Base-by-base conservation (phyloP, 441 rosid genomes). In the Theobroma grandiflorum region DNA sequence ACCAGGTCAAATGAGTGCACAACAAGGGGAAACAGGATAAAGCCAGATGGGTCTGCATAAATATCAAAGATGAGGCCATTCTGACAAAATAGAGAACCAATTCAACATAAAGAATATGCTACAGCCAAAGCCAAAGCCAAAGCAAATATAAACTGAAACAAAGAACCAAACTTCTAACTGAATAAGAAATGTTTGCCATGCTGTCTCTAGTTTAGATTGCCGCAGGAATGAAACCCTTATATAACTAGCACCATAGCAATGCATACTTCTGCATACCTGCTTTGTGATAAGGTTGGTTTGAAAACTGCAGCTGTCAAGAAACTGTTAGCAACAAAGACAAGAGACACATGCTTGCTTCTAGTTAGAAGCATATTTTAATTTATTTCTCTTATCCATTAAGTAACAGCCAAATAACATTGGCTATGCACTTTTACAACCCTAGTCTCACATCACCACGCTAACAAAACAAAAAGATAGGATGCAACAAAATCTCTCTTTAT, bases 1-100 rank as follows among this genome's bases (percentile, higher is more conserved):
- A 97, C 85, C 82, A 97, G 90, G 87, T 97, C 99, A 86, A 97
- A 97, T 15, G 99, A 97, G 86, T 97, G 99, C 78, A 97, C 94
- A 75, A 97, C 99, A 73, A 97, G 93, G 81, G 99, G 99, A 90
- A 97, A 97, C 85, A 97, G 85, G 87, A 97, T 95, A 86, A 97
- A 97, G 84, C 98, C 99, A 59, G 99, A 95, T 81, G 99, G 95
- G 86, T 94, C 99, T 97, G 99, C 97, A 84, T 65, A 65, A 81
- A 85, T 45, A 86, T 74, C 49, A 58, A 81, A 79, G 11, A 42
- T 58, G 53, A 61, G 26, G 43, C 81, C 40, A 83, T 63, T 18
- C 22, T 4, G 63, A 76, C 76, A 55, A 69, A 59, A 69, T 43
- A 76, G 14, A 69, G 35, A 78, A 18, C 73, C 49, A 20, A 55